Conservation (phyloP, 208 protist genomes). For the Vickermania spadyakhi region DNA sequence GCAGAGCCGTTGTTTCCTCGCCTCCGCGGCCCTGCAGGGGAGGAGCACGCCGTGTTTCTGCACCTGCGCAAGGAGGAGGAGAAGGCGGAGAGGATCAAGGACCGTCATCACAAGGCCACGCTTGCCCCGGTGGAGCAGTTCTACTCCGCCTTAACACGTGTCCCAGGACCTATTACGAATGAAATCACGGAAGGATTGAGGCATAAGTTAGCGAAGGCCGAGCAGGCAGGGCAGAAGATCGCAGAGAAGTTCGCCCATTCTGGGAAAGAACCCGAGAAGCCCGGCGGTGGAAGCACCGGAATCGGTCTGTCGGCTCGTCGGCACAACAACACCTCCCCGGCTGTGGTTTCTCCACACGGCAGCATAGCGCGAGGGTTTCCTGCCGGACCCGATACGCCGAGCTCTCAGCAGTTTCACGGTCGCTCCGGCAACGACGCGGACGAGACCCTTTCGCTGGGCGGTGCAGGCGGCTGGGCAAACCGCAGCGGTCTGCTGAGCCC, state of each 20-base stretch:
- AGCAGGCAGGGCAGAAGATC: neutral
- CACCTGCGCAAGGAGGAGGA: constrained; percentile 6
- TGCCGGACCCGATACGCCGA: neutral
- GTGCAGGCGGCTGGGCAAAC: neutral
- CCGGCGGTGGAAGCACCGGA: neutral
- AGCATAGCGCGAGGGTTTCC: neutral
- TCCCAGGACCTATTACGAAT: neutral
- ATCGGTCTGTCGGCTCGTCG: neutral
- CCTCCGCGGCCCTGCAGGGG: constrained; percentile 13
- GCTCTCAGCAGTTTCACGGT: neutral
- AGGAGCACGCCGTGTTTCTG: constrained; percentile 2
- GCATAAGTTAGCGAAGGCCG: neutral
- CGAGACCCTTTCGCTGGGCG: neutral
- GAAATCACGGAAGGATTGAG: constrained; percentile 1
- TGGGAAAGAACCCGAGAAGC: constrained; percentile 6
- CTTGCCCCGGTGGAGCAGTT: constrained; percentile 14
- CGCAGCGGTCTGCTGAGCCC: neutral
- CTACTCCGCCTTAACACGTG: constrained; percentile 17
- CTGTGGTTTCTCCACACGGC: neutral
- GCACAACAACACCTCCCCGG: neutral
- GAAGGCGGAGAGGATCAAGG: constrained; percentile 5
- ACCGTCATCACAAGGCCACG: constrained; percentile 8
- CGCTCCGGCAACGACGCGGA: neutral
- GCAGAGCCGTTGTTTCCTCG: constrained; percentile 23
- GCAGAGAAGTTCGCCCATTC: too few species aligned